Evolutionary conservation across 805 yeast genomes (phyloP), one percentile per base, ranked within the genome.

Genomic region (Saturnispora silvae): DNA sequence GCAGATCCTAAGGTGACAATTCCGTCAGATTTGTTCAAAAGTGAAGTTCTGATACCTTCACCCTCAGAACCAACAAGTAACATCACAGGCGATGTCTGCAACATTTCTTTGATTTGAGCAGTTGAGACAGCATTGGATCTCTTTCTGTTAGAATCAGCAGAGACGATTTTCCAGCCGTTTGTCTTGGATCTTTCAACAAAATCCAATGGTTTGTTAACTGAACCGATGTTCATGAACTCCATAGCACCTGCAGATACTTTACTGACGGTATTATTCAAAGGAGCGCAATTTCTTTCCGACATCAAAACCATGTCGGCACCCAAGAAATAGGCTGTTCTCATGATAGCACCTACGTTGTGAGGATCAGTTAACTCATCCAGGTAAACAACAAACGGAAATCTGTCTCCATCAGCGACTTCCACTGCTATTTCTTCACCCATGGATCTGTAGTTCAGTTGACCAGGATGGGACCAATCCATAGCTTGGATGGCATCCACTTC

Each of bases 61-160:
- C 94, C 94, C 58, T 86, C 96, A 34, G 85, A 80, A 10, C 96
- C 96, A 34, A 87, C 61, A 1, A 85, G 81, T 35, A 86, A 58
- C 43, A 87, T 50, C 26, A 74, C 68, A 0, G 96, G 96, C 1
- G 67, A 54, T 9, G 61, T 49, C 3, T 58, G 54, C 26, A 75
- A 51, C 26, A 77, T 47, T 0, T 55, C 57, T 1, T 59, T 49
- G 35, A 84, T 56, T 19, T 71, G 72, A 3, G 56, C 57, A 4
- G 37, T 30, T 14, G 34, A 30, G 22, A 41, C 18, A 4, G 24
- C 31, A 22, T 31, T 37, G n/a, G 5, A 11, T 5, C 15, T 6
- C 6, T 15, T 6, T 11, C n/a, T 25, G n/a, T 11, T 11, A 15
- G n/a, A 6, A n/a, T 72, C 73, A 7, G 89, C 68, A 14, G 87